Conservation (phyloP, 192 early-diverging fungal genomes). For the Dispira parvispora region DNA sequence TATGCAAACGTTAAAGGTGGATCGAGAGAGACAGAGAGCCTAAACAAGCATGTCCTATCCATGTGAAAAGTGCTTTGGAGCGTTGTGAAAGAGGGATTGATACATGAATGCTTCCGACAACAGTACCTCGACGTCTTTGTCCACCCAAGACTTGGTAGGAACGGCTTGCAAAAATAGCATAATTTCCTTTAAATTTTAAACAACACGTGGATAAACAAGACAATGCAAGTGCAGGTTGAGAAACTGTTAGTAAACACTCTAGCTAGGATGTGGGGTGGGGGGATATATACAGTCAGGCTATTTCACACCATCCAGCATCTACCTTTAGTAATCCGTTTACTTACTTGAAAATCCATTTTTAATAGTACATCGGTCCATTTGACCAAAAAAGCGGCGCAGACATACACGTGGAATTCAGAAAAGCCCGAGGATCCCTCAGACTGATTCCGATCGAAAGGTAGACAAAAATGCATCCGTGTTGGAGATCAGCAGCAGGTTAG, state of each 20-base stretch:
- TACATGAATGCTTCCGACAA: conserved; percentile 94
- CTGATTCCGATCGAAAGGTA: conserved; percentile 20
- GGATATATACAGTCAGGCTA: too few species aligned
- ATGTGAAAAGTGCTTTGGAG: conserved; percentile 57
- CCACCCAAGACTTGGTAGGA: conserved; percentile 72
- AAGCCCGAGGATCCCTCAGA: conserved; percentile 81
- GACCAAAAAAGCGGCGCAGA: conserved; percentile 94
- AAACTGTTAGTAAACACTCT: neutral
- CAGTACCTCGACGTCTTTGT: conserved; percentile 86
- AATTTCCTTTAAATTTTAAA: conserved; percentile 36
- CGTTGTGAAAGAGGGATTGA: conserved; percentile 87
- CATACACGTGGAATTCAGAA: conserved; percentile 93
- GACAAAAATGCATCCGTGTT: neutral
- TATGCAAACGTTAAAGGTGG: too few species aligned
- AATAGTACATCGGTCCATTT: conserved; percentile 80
- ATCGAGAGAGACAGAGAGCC: too few species aligned
- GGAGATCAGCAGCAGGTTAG: neutral
- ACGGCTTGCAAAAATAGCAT: conserved; percentile 86
- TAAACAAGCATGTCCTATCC: too few species aligned
- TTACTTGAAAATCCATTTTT: conserved; percentile 78
- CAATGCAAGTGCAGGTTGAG: neutral
- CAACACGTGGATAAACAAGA: neutral
- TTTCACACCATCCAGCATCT: too few species aligned
- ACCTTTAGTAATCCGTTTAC: neutral
- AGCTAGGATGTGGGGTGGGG: too few species aligned